phyloP scores from a whole-genome alignment of 345 rosid species.

The Arabis alpina region DNA sequence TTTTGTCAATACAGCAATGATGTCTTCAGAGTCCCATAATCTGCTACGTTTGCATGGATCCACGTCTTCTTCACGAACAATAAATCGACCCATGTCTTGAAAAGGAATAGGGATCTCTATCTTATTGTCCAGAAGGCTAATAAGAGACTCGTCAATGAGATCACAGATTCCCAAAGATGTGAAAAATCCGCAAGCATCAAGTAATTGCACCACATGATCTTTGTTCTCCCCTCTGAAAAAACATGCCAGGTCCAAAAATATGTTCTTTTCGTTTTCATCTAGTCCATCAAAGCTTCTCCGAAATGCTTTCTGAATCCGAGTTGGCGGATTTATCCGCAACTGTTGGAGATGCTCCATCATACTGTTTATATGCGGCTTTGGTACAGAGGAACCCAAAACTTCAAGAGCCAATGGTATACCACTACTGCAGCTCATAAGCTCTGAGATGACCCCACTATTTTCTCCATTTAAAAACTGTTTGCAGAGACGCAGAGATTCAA shows the following conservation, averaged over 20 bases:
- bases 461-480: not conserved
- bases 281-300: constrained; percentile 45
- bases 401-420: constrained; percentile 35
- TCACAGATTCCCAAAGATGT: constrained; percentile 37
- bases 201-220: constrained; percentile 36
- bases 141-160: constrained; percentile 44
- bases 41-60: constrained; percentile 35
- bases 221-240: constrained; percentile 36
- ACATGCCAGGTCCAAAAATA: constrained; percentile 47
- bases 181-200: constrained; percentile 39
- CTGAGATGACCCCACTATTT: not conserved
- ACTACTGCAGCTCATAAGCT: constrained; percentile 20
- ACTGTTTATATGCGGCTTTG: constrained; percentile 5
- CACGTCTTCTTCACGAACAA: constrained; percentile 23
- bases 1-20: constrained; percentile 18
- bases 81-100: constrained; percentile 38
- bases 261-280: constrained; percentile 33
- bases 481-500: constrained; percentile 30
- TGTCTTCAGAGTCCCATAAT: constrained; percentile 37
- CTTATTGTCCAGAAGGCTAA: constrained; percentile 5
- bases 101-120: constrained; percentile 38
- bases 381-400: not conserved
- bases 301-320: constrained; percentile 31
- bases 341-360: constrained; percentile 27
- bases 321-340: constrained; percentile 19